phyloP scores from a whole-genome alignment of 176 grass and related monocot genomes.

The Tillandsia fasciculata region DNA sequence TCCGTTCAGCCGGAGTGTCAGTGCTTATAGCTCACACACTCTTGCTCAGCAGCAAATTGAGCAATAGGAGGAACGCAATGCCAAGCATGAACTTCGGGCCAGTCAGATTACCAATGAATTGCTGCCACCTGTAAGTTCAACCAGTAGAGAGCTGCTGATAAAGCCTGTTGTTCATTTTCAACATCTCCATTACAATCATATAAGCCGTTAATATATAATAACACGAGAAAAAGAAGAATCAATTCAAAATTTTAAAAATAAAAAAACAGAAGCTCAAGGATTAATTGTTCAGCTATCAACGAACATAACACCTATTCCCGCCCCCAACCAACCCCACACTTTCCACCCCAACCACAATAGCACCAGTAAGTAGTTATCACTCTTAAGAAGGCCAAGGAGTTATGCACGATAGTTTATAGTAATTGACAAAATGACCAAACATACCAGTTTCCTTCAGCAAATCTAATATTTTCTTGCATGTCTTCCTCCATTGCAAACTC shows the following conservation, averaged over 20 bases:
- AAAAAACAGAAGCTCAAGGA: not conserved
- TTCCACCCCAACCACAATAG: no score
- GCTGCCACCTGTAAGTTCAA: constrained; percentile 95
- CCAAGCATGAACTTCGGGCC: constrained; percentile 45
- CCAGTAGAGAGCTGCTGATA: constrained; percentile 99
- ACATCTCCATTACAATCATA: constrained; percentile 37
- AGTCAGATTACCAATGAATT: constrained; percentile 42
- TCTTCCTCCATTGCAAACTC: constrained; percentile 86
- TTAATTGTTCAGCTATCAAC: no score
- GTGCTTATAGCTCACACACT: constrained; percentile 12
- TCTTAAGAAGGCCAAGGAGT: not conserved
- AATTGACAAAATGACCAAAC: constrained; percentile 15
- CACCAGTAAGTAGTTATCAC: no score
- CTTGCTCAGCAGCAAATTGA: constrained; percentile 61
- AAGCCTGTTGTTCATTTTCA: constrained; percentile 85
- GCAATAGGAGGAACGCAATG: constrained; percentile 40
- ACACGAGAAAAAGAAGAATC: not conserved
- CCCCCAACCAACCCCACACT: no score
- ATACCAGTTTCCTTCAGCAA: constrained; percentile 61
- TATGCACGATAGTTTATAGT: not conserved
- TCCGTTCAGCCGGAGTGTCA: no score
- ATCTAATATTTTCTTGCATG: constrained; percentile 45
- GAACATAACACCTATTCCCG: no score
- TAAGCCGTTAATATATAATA: not conserved
- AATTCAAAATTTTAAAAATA: constrained; percentile 2